Conservation (phyloP, 768 basidiomycete species). For the Lenzites betulinus region DNA sequence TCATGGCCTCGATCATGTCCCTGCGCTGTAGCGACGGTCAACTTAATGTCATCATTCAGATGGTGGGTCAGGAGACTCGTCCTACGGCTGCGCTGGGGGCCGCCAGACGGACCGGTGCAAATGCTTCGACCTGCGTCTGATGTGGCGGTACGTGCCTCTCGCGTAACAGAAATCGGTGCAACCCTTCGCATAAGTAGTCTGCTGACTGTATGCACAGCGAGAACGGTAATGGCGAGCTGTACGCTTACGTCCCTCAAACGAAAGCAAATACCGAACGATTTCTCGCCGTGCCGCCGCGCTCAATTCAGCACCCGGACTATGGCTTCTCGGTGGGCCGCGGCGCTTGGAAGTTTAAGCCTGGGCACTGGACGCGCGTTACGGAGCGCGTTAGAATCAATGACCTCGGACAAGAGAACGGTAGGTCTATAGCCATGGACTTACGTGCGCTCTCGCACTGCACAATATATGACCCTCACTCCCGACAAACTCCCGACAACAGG, state of each 20-base stretch:
- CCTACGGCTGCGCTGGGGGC: conserved; percentile 72
- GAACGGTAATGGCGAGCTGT: conserved; percentile 61
- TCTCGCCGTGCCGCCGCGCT: conserved; percentile 48
- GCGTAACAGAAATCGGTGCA: too few relatives aligned
- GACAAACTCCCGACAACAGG: conserved; percentile 38
- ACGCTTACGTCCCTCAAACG: conserved; percentile 66
- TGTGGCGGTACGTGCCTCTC: conserved; percentile 62
- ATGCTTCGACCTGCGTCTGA: conserved; percentile 70
- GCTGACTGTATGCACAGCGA: conserved; percentile 40
- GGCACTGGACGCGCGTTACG: conserved; percentile 61
- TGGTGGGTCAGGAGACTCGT: conserved; percentile 55
- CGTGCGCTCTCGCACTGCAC: too few relatives aligned
- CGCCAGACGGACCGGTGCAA: conserved; percentile 59
- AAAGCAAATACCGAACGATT: conserved; percentile 45
- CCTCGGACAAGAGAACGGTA: conserved; percentile 59
- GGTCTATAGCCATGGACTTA: conserved; percentile 12
- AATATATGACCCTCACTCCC: too few relatives aligned
- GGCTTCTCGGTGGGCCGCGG: conserved; percentile 70
- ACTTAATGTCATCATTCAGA: conserved; percentile 33
- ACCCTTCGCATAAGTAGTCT: too few relatives aligned
- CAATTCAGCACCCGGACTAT: conserved; percentile 56
- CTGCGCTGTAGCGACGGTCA: neutral
- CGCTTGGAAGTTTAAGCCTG: conserved; percentile 53
- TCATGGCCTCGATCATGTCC: neutral
- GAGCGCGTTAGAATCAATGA: conserved; percentile 73